Conservation (phyloP, 805 yeast species). For the Monosporozyma aquatica region DNA sequence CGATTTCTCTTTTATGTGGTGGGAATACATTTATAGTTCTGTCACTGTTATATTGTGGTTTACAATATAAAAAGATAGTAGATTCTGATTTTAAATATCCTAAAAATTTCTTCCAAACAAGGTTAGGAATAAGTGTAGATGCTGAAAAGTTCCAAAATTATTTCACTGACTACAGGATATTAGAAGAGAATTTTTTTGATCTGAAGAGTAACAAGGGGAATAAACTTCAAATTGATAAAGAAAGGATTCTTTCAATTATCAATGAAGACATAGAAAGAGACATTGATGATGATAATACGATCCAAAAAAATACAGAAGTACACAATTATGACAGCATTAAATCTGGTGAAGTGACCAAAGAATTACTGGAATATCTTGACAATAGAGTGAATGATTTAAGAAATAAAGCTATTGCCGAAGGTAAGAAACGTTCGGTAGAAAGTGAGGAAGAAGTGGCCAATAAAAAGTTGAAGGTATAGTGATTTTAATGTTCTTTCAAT, state of each 20-base stretch:
- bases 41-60: conserved; percentile 26
- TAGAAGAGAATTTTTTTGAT: conserved; percentile 30
- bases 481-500: too few species aligned
- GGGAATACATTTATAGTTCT: conserved; percentile 27
- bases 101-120: conserved; percentile 22
- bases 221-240: conserved; percentile 18
- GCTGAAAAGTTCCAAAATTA: conserved; percentile 18
- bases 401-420: conserved; percentile 17
- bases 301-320: conserved; percentile 10
- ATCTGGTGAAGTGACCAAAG: conserved; percentile 25
- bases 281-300: conserved; percentile 12
- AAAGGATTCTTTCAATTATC: conserved; percentile 18
- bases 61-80: conserved; percentile 22
- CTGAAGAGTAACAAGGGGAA: conserved; percentile 30
- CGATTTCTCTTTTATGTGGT: conserved; percentile 28
- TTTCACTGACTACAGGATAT: conserved; percentile 22
- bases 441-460: conserved; percentile 6
- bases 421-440: conserved; percentile 16
- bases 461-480: conserved; percentile 16
- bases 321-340: conserved; percentile 21
- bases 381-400: conserved; percentile 19
- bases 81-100: conserved; percentile 26
- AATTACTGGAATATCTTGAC: conserved; percentile 23
- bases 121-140: conserved; percentile 20
- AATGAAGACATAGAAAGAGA: conserved; percentile 13